A percentile compares a stretch with the other conserved stretches of the same genome.
Evolutionary conservation across 106 monocot genomes (phyloP).

Genomic region (Acanthochlamys bracteata): DNA sequence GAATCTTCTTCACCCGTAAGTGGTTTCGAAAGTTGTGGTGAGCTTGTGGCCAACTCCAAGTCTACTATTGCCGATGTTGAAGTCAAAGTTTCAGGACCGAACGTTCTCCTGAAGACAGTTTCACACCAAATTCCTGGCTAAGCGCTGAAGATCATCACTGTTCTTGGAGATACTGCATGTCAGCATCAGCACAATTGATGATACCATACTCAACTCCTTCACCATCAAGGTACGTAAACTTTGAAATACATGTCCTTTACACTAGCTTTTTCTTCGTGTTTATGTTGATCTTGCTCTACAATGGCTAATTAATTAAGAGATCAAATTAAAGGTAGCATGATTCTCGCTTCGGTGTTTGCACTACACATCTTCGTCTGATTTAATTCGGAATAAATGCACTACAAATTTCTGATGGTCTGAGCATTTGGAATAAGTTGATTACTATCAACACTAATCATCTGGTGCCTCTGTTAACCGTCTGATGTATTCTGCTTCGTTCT

Average conservation of each 20-base stretch:
- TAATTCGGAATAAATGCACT: too few species aligned
- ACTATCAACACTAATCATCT: too few species aligned
- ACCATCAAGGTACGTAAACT: constrained; percentile 71
- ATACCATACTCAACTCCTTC: constrained; percentile 82
- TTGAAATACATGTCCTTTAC: too few species aligned
- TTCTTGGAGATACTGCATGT: constrained; percentile 75
- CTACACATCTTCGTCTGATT: too few species aligned
- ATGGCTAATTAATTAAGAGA: not conserved
- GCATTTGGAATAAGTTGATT: too few species aligned
- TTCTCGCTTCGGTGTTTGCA: too few species aligned
- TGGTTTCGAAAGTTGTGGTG: constrained; percentile 5
- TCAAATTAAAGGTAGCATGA: too few species aligned
- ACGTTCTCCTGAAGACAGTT: constrained; percentile 71
- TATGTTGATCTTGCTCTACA: not conserved
- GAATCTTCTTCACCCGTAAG: constrained; percentile 20
- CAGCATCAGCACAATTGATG: constrained; percentile 62
- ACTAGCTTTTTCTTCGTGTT: not conserved
- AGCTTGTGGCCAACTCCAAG: constrained; percentile 35
- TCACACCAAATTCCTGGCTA: constrained; percentile 71
- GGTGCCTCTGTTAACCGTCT: too few species aligned
- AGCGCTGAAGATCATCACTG: constrained; percentile 58
- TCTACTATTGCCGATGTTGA: constrained; percentile 60
- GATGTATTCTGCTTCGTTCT: too few species aligned
- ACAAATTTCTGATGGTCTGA: too few species aligned
- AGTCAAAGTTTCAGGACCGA: constrained; percentile 78